Conservation (phyloP, 768 basidiomycete genomes). For the Hygrocybe coccinea region DNA sequence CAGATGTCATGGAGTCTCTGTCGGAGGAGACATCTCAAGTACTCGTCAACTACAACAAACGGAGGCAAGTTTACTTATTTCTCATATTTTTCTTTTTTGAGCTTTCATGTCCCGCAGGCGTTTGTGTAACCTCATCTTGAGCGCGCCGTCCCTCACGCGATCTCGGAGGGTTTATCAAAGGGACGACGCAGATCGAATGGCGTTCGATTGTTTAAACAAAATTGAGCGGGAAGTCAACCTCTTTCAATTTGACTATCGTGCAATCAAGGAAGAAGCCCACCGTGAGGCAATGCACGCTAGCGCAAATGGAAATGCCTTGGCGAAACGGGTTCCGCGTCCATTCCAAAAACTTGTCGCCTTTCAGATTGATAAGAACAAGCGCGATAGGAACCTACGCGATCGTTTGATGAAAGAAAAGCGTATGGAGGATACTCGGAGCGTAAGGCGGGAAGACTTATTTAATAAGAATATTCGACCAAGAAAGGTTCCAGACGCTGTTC, state of each 20-base stretch:
- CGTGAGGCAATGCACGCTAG: slow-evolving; percentile 53
- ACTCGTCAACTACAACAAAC: slow-evolving; percentile 78
- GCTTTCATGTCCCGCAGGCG: slow-evolving; percentile 42
- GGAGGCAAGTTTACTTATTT: slow-evolving; percentile 48
- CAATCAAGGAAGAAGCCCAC: slow-evolving; percentile 70
- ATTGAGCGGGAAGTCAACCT: slow-evolving; percentile 64
- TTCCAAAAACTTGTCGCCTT: slow-evolving; percentile 59
- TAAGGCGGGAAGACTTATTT: slow-evolving; percentile 70
- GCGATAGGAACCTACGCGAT: slow-evolving; percentile 65
- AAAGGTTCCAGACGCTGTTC: slow-evolving; percentile 40
- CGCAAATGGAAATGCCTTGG: slow-evolving; percentile 40
- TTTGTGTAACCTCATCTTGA: slow-evolving; percentile 59
- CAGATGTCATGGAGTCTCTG: slow-evolving; percentile 59
- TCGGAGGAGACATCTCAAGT: slow-evolving; percentile 45
- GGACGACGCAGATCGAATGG: slow-evolving; percentile 56
- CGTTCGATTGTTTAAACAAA: slow-evolving; percentile 70
- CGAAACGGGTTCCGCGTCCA: slow-evolving; percentile 53
- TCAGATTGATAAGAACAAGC: slow-evolving; percentile 79
- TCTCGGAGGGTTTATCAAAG: slow-evolving; percentile 42
- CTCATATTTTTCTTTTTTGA: slow-evolving; percentile 10
- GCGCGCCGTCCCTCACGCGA: slow-evolving; percentile 43
- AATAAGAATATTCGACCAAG: slow-evolving; percentile 69
- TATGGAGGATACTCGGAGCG: slow-evolving; percentile 65
- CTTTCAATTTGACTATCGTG: slow-evolving; percentile 64
- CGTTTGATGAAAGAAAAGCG: slow-evolving; percentile 72